Percentiles rank a stretch among this genome's conserved stretches.
These are phyloP conservation scores for Nevesoporus exiguus DNA, from an alignment of 768 basidiomycete genomes.

Conservation along the genomic window DNA sequence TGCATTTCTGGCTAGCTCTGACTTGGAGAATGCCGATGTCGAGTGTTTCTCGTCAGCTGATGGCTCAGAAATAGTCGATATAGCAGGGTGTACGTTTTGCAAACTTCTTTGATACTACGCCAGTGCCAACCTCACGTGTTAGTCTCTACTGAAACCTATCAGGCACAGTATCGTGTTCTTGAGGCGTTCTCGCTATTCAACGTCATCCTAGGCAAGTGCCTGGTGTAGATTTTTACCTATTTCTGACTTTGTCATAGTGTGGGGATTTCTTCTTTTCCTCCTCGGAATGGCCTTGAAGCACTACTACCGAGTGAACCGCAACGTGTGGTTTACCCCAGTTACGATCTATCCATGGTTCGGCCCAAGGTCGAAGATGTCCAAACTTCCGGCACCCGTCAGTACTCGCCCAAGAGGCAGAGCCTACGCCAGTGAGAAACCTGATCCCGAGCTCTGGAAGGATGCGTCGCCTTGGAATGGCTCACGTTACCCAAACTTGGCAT, in stretches of 20 bases:
- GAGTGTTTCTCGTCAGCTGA: slow-evolving; percentile 69
- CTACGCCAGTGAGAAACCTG: slow-evolving; percentile 27
- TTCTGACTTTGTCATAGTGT: slow-evolving; percentile 36
- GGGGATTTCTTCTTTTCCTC: slow-evolving; percentile 45
- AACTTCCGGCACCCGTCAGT: slow-evolving; percentile 42
- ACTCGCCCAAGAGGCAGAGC: slow-evolving; percentile 36
- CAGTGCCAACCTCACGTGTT: slow-evolving; percentile 3
- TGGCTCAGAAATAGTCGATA: slow-evolving; percentile 50
- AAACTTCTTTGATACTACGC: neutral
- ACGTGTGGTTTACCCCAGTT: slow-evolving; percentile 69
- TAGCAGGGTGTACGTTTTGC: slow-evolving; percentile 59
- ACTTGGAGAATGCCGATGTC: slow-evolving; percentile 74
- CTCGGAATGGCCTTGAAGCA: slow-evolving; percentile 43
- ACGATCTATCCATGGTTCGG: slow-evolving; percentile 74
- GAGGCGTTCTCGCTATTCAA: slow-evolving; percentile 81
- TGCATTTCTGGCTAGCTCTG: slow-evolving; percentile 68
- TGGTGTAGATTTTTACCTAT: neutral
- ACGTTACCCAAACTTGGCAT: slow-evolving; percentile 19
- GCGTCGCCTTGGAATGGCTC: slow-evolving; percentile 20
- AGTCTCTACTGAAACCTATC: slow-evolving; percentile 86
- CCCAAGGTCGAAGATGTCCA: slow-evolving; percentile 33
- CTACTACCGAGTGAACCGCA: slow-evolving; percentile 39
- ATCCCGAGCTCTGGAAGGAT: slow-evolving; percentile 20
- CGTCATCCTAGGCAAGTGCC: slow-evolving; percentile 57
- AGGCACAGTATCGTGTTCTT: slow-evolving; percentile 84